Evolutionary conservation across 495 filamentous ascomycete species (phyloP), one percentile per base, ranked within the genome.

Genomic region (Beverwykella pulmonaria): DNA sequence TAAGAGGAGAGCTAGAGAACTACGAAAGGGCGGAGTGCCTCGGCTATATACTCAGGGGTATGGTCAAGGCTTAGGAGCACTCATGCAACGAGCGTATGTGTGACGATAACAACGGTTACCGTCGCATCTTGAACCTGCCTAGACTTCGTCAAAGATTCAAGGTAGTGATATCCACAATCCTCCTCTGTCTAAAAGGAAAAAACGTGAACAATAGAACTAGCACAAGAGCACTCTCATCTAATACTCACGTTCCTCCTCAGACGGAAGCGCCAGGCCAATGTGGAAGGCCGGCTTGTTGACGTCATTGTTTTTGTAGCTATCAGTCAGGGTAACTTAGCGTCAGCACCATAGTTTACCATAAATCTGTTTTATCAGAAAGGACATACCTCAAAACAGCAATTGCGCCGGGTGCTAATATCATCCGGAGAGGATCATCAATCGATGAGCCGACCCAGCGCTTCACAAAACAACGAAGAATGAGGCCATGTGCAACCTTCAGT

Each of bases 381-480:
- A 52, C 81, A 71, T 75, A 87, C 84, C 84, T 93, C 70, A 97
- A 76, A 0, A 90, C 91, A 0, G 89, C 92, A 6, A 97, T 90
- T 71, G 92, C 92, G 25, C 92, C 92, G 1, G 92, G 92, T 73
- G 91, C 87, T 5, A 93, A 77, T 75, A 93, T 80, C 79, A 92
- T 84, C 3, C 83, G 79, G 6, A 90, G 80, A 3, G 86, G 85
- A 55, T 85, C 82, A 7, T 84, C 82, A 56, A 97, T 75, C 20
- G 86, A 82, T 74, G 89, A 87, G 0, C 84, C 82, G 0, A 86
- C 82, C 93, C 93, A 97, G 20, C 93, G 82, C 86, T 95, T 93
- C 5, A 92, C 90, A 76, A 97, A 96, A 0, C 92, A 92, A 26
- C 93, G 82, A 30, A 96, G 80, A 29, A 96, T 92, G 75, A 96